Evolutionary conservation across 2,329 filamentous ascomycete species (phyloP), one percentile per base, ranked within the genome.

Genomic region (Herpotrichia juniperi): DNA sequence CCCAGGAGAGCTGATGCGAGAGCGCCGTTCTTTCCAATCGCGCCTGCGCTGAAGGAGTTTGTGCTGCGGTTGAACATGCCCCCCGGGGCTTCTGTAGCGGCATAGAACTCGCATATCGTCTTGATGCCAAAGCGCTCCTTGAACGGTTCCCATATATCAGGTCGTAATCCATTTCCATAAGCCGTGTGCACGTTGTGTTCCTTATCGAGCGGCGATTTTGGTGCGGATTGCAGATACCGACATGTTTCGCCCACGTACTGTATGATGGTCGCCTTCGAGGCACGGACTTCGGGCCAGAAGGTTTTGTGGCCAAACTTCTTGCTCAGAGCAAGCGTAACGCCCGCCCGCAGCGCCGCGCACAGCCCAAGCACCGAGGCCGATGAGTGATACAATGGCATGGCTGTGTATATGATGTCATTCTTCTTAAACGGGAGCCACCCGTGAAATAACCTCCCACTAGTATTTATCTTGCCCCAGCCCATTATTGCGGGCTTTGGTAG

Each of bases 21-120:
- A 1, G 81, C 73, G 1, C 89, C 89, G 60, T 90, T 87, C 58
- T 90, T 86, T 0, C 88, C 89, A 2, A 93, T 87, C 19, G 83
- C 80, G n/a, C 83, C 81, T 1, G 82, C 62, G 78, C 21, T 83
- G 77, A 73, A 86, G 88, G 40, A 83, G 81, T 40, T 88, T 84
- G 43, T 55, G 16, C 57, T 64, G 45, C 56, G 56, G 51, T 74
- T 89, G 52, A 83, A 74, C 21, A 91, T 74, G 0, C 74, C 73
- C 54, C 89, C 80, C 22, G 90, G 79, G 12, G 87, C 85, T 73
- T 77, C 74, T 1, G 74, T 76, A 1, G 73, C 72, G 7, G 67
- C 61, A 56, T 75, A 77, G 46, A 77, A 70, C 43, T 77, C 74
- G 49, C 58, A 68, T 51, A 77, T 69, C 4, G 64, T 67, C 10